Evolutionary conservation across 805 yeast species (phyloP), one percentile per base, ranked within the genome.

Genomic region (Cyberlindnera japonica): DNA sequence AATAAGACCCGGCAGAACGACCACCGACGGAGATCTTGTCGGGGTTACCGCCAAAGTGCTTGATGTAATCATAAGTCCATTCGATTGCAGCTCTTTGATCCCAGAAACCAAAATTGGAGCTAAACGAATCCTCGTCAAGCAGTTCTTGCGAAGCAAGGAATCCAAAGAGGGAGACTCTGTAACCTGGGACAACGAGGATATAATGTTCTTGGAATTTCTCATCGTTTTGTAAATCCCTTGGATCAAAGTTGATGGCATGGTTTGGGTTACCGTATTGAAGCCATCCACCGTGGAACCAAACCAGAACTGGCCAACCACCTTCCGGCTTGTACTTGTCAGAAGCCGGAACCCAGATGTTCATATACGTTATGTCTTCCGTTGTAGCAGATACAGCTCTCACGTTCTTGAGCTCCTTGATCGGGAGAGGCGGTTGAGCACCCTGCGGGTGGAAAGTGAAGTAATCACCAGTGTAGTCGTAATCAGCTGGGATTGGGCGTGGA

Each of bases 1-100:
- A 63, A 41, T 65, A 62, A n/a, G 71, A 61, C 4, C 79, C 80
- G 5, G 78, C 75, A 29, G 71, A 63, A 34, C 72, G 62, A 7
- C 79, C 79, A 23, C 68, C 63, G 28, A 72, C 57, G 0, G 77
- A 65, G 26, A 75, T 62, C 33, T 58, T 54, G n/a, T 56, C 57
- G 0, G 68, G 58, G 48, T 74, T 67, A 19, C 78, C 79, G 13
- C 77, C 77, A 52, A 74, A 71, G 29, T 64, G 50, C 23, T 43
- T 40, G 40, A 74, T 72, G 49, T 71, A 55, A 38, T 59, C 49
- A 34, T 63, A 60, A 5, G 65, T 65, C 80, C 79, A 75, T 44
- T 67, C 65, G 5, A 73, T 52, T 1, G 72, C 76, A 14, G 58
- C 42, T 35, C 67, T 54, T 51, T 72, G 79, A 51, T 75, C 79